Evolutionary conservation across 768 basidiomycete genomes (phyloP), one percentile per base, ranked within the genome.

Genomic region (Clitopilus passeckerianus): DNA sequence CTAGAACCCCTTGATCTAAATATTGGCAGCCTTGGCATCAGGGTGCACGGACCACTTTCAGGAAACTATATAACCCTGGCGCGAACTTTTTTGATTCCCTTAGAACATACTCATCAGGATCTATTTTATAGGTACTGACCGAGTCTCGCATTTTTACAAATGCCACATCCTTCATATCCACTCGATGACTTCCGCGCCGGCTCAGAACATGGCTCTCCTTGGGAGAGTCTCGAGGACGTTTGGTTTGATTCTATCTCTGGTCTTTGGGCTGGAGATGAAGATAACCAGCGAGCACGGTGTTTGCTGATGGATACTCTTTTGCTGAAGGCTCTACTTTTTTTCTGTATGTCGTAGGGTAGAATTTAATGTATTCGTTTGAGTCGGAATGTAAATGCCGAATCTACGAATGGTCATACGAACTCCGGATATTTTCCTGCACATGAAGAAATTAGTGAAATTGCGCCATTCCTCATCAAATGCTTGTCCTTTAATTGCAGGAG

Each of bases 241-340:
- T 67, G 66, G 66, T 80, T 79, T 77, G 77, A 68, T 61, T 59
- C 66, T 23, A 0, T 46, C 54, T 53, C 60, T 58, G 33, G 69
- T 65, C 61, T 65, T 63, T 62, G 65, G 66, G 60, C 67, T 56
- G 18, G 57, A 58, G 62, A 57, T 67, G 68, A 67, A 56, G 68
- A 66, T 58, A 59, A 67, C 69, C 80, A 79, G 70, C 78, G 79
- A 77, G 78, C 69, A 6, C 76, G 75, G 76, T 69, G 80, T 79
- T 68, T 78, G 78, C 79, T 80, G 80, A 80, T 80, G 80, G 78
- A 77, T 78, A 70, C 46, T 54, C 5, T 41, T 41, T 18, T 12
- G 3, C n/a, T 30, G 37, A 18, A 41, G 37, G 37, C 37, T 41
- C 37, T 18, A 41, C n/a, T 30, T 35, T 15, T 35, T 35, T 35